phyloP scores from a whole-genome alignment of 2,329 filamentous ascomycete species.

The Ophiostoma piceae region DNA sequence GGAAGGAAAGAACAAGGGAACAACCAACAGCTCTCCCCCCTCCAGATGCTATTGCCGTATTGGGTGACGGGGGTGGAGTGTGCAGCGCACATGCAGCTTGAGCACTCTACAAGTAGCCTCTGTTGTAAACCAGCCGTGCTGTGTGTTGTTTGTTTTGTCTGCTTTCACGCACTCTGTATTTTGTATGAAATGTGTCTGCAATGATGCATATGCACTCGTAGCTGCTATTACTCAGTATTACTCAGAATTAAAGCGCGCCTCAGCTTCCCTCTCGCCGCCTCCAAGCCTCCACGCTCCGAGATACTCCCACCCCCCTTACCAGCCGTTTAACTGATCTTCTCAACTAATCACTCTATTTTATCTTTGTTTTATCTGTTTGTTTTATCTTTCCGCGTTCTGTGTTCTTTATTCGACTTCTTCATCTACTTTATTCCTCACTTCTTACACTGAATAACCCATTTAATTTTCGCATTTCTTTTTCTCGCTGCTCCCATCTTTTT shows the following conservation, averaged over 20 bases:
- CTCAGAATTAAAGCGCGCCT: background rate
- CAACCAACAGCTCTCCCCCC: background rate
- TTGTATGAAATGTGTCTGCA: background rate
- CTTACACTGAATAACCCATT: background rate
- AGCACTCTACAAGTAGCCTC: background rate
- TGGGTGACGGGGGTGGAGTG: constrained; percentile 1
- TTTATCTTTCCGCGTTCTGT: background rate
- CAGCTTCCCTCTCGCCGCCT: constrained; percentile 4
- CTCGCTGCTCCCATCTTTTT: background rate
- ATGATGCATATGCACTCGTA: background rate
- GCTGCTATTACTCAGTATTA: too few species aligned
- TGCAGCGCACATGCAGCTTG: background rate
- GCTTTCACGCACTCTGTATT: background rate
- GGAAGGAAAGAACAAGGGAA: background rate
- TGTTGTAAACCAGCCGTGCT: background rate
- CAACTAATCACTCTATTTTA: background rate
- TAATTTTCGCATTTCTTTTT: background rate
- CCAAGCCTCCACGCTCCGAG: constrained; percentile 5
- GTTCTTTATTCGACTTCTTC: background rate
- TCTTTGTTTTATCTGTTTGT: constrained; percentile 1
- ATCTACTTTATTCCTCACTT: background rate
- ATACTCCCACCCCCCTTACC: constrained; percentile 9
- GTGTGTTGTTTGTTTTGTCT: background rate
- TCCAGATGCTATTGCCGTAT: constrained; percentile 7
- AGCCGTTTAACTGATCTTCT: constrained; percentile 15